Conservation (phyloP, 179 eudicot species). For the Drosera spatulata region DNA sequence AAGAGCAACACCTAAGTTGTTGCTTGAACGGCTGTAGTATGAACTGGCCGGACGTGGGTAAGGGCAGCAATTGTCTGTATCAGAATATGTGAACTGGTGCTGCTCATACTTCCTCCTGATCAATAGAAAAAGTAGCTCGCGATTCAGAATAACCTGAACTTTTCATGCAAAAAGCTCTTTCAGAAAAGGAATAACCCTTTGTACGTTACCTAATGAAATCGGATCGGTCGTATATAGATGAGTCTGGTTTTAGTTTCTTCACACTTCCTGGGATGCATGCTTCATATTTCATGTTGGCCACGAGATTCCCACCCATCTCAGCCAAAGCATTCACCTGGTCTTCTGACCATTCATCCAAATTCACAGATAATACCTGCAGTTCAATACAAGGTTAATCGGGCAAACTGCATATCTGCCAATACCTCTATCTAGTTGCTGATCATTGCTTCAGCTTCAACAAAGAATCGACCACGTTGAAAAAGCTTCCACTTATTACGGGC, state of each 20-base stretch:
- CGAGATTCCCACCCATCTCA: constrained; percentile 75
- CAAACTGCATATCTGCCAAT: too few species aligned
- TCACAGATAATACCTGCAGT: constrained; percentile 70
- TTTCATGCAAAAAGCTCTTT: not conserved
- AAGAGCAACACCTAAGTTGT: constrained; percentile 12
- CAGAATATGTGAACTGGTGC: constrained; percentile 49
- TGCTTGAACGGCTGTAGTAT: constrained; percentile 26
- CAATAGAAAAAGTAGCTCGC: constrained; percentile 2
- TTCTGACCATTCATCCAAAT: constrained; percentile 88
- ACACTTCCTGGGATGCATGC: constrained; percentile 53
- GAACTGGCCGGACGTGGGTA: constrained; percentile 31
- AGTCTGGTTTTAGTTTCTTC: constrained; percentile 66
- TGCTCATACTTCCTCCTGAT: constrained; percentile 88
- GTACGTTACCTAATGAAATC: constrained; percentile 68
- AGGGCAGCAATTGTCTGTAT: constrained; percentile 33
- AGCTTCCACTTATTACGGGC: too few species aligned
- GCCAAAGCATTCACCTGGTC: constrained; percentile 61
- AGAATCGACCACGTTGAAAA: too few species aligned
- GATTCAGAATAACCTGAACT: constrained; percentile 7
- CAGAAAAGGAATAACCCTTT: not conserved
- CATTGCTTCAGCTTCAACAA: too few species aligned
- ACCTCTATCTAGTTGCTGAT: too few species aligned
- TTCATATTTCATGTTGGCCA: constrained; percentile 70
- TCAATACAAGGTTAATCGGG: not conserved
- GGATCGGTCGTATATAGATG: constrained; percentile 66